Evolutionary conservation across 805 yeast species (phyloP).

Genomic region (Clavispora carvajalis): DNA sequence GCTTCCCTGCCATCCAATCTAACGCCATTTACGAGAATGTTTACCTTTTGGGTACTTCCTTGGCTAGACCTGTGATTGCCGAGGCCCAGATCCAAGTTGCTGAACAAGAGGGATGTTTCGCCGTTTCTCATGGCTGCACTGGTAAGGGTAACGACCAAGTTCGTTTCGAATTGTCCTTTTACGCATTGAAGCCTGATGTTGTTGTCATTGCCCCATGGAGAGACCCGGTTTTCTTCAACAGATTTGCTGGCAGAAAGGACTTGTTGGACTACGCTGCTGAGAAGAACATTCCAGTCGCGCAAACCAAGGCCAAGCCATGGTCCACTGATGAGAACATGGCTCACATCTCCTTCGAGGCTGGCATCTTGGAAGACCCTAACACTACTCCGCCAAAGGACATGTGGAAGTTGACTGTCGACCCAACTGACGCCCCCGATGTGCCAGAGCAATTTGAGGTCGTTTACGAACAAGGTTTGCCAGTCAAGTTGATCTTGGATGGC

Average conservation of each 20-base stretch:
- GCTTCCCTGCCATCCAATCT: slow-evolving; percentile 95
- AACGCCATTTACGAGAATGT: slow-evolving; percentile 98
- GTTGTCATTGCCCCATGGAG: slow-evolving; percentile 99
- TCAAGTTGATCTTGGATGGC: slow-evolving; percentile 67
- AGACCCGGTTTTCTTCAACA: slow-evolving; percentile 87
- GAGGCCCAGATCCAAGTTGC: slow-evolving; percentile 97
- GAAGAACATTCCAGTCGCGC: slow-evolving; percentile 90
- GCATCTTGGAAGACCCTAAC: slow-evolving; percentile 97
- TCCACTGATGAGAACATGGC: slow-evolving; percentile 99
- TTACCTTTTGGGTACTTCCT: slow-evolving; percentile 91
- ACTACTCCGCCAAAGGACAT: slow-evolving; percentile 99
- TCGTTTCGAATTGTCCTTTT: slow-evolving; percentile 93
- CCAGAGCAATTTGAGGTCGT: slow-evolving; percentile 86
- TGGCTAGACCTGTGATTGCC: slow-evolving; percentile 98
- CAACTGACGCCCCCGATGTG: slow-evolving; percentile 85
- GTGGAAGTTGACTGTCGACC: slow-evolving; percentile 99
- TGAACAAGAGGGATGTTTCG: slow-evolving; percentile 95
- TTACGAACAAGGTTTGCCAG: slow-evolving; percentile 84
- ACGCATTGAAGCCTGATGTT: slow-evolving; percentile 97
- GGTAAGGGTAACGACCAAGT: slow-evolving; percentile 99
- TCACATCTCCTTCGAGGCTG: slow-evolving; percentile 98
- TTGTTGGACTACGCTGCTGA: slow-evolving; percentile 88
- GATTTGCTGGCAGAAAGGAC: slow-evolving; percentile 98
- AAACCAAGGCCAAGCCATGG: slow-evolving; percentile 99
- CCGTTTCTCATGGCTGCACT: slow-evolving; percentile 98